Evolutionary conservation across 805 yeast genomes (phyloP).

Genomic region (Scheffersomyces amazonensis): DNA sequence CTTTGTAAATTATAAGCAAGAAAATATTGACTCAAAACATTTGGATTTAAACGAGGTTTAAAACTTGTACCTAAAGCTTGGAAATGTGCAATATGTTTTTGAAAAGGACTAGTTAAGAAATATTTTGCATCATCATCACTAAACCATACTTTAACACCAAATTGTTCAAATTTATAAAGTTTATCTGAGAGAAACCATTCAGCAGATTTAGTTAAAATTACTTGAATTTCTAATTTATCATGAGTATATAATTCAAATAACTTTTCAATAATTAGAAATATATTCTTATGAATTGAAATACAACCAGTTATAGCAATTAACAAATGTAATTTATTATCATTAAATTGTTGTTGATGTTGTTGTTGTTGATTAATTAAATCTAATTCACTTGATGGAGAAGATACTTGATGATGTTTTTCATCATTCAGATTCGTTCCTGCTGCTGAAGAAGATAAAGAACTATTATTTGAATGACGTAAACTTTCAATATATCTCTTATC

Average conservation of each 20-base stretch:
- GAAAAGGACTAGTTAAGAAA: constrained; percentile 10
- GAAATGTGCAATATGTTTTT: constrained; percentile 1
- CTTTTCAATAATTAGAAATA: constrained; percentile 20
- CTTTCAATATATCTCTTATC: constrained; percentile 10
- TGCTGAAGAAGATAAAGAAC: not conserved
- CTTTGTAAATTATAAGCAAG: constrained; percentile 17
- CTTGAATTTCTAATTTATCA: constrained; percentile 20
- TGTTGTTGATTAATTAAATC: not conserved
- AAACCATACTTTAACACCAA: constrained; percentile 24
- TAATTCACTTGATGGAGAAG: not conserved
- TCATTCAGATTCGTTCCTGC: not conserved
- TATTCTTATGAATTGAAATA: constrained; percentile 17
- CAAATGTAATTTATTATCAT: constrained; percentile 16
- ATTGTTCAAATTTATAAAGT: constrained; percentile 15
- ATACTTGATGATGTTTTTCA: not conserved
- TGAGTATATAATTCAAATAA: constrained; percentile 19
- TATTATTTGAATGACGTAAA: constrained; percentile 7
- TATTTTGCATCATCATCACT: constrained; percentile 16
- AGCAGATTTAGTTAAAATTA: constrained; percentile 20
- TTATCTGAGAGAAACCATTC: constrained; percentile 17
- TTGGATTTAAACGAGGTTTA: constrained; percentile 8
- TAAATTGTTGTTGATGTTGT: not conserved
- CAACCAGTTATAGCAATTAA: constrained; percentile 25
- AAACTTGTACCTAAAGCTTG: not conserved
- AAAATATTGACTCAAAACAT: constrained; percentile 10